A percentile compares a stretch with the other conserved stretches of the same genome.
These are phyloP conservation scores for Arthrinium puccinioides DNA, from an alignment of 2,329 filamentous ascomycete species.

Conservation along the genomic window DNA sequence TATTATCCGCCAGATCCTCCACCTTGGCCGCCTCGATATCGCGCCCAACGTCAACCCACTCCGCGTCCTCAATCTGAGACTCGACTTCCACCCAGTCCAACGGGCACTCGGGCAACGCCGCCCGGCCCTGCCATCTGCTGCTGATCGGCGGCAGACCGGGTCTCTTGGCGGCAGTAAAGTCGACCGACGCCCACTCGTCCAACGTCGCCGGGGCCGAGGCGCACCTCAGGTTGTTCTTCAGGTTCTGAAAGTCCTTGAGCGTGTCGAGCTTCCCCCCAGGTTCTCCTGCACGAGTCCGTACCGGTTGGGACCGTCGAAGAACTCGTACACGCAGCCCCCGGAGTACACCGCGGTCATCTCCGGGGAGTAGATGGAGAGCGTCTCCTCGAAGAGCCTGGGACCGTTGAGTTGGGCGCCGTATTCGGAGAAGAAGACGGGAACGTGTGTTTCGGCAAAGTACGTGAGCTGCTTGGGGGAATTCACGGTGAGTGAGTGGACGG, in stretches of 20 bases:
- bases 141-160: conserved; percentile 6
- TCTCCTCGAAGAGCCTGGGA: conserved; percentile 52
- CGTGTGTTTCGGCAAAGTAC: conserved; percentile 4
- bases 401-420: conserved; percentile 58
- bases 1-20: conserved; percentile 6
- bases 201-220: not conserved
- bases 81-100: conserved; percentile 12
- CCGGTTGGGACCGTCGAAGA: conserved; percentile 42
- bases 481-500: not conserved
- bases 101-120: conserved; percentile 6
- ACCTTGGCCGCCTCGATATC: conserved; percentile 7
- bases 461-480: conserved; percentile 1
- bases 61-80: conserved; percentile 9
- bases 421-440: conserved; percentile 52
- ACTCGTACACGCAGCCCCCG: conserved; percentile 56
- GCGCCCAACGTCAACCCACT: conserved; percentile 14
- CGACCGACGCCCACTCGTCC: not conserved
- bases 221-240: conserved; percentile 3
- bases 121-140: not conserved
- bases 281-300: conserved; percentile 32
- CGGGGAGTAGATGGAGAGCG: conserved; percentile 46
- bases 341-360: conserved; percentile 47
- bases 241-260: conserved; percentile 7
- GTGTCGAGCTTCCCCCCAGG: conserved; percentile 1
- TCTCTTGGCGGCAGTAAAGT: not conserved